Percentiles rank a stretch among this genome's conserved stretches.
Conservation (phyloP, 78 protist genomes). For the Mantamonas sphyraenae region DNA sequence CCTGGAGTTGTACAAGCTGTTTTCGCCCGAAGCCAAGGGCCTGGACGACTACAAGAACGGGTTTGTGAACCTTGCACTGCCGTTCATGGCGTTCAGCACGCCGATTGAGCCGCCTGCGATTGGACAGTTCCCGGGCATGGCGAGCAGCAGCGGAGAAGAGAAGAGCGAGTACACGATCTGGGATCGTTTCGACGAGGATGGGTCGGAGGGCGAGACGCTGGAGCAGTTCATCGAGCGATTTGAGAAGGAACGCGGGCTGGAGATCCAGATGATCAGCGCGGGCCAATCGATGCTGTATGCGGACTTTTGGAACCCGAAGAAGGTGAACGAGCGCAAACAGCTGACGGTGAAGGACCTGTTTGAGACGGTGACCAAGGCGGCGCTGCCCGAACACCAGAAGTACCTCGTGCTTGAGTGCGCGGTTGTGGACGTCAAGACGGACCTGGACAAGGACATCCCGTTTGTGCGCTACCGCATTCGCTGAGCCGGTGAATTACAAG, state of each 20-base stretch:
- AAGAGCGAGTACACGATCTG: slow-evolving; percentile 8
- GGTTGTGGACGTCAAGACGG: neutral
- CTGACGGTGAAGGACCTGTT: neutral
- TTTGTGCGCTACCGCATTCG: slow-evolving; percentile 19
- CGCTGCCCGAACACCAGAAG: neutral
- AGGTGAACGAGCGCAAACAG: neutral
- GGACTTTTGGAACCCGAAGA: neutral
- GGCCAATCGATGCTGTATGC: neutral
- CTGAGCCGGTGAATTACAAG: no score
- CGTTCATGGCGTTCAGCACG: slow-evolving; percentile 34
- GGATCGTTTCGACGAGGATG: slow-evolving; percentile 42
- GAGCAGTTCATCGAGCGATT: slow-evolving; percentile 23
- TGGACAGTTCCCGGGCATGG: no score
- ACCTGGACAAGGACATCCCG: slow-evolving; percentile 35
- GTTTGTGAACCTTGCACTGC: slow-evolving; percentile 73
- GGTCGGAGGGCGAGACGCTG: slow-evolving; percentile 36
- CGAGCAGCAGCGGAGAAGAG: no score
- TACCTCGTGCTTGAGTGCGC: neutral
- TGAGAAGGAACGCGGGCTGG: slow-evolving; percentile 17
- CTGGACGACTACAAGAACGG: slow-evolving; percentile 30
- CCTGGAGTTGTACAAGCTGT: slow-evolving; percentile 1
- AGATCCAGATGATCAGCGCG: slow-evolving; percentile 16
- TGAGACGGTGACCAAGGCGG: neutral
- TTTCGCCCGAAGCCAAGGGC: neutral
- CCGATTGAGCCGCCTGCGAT: no score